phyloP scores from a whole-genome alignment of 2,329 filamentous ascomycete genomes.

The Nemania serpens region DNA sequence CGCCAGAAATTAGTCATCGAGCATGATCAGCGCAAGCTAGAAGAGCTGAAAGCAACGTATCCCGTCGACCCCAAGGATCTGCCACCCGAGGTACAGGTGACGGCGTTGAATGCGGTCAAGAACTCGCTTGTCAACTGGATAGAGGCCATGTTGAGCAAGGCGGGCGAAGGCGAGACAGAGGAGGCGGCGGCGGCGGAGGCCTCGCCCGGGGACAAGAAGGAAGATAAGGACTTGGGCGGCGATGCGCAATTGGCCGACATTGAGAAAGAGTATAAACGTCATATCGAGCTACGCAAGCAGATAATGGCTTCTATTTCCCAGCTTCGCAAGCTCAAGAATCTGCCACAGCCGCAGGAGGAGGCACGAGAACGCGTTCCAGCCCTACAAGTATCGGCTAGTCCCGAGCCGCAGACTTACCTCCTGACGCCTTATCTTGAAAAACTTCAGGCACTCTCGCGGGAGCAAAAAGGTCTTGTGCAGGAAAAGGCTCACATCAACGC shows the following conservation, averaged over 20 bases:
- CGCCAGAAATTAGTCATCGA: slow-evolving; percentile 61
- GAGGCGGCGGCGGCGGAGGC: slow-evolving; percentile 2
- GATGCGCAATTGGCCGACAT: slow-evolving; percentile 52
- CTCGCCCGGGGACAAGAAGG: slow-evolving; percentile 30
- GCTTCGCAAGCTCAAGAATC: slow-evolving; percentile 23
- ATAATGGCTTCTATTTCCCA: slow-evolving; percentile 50
- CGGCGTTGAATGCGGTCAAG: slow-evolving; percentile 60
- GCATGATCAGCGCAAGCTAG: slow-evolving; percentile 60
- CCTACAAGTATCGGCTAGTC: slow-evolving; percentile 7
- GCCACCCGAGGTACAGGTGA: slow-evolving; percentile 48
- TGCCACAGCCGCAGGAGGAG: not conserved
- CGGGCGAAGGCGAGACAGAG: slow-evolving; percentile 44
- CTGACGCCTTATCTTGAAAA: slow-evolving; percentile 61
- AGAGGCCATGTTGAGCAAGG: slow-evolving; percentile 63
- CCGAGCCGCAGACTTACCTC: slow-evolving; percentile 47
- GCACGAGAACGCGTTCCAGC: slow-evolving; percentile 2
- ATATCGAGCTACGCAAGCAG: slow-evolving; percentile 54
- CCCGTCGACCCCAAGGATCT: slow-evolving; percentile 45
- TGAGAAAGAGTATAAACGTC: slow-evolving; percentile 58
- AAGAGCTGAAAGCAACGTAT: slow-evolving; percentile 50
- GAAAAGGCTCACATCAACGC: slow-evolving; percentile 63
- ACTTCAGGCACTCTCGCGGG: slow-evolving; percentile 56
- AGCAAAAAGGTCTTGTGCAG: slow-evolving; percentile 61
- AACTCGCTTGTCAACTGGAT: slow-evolving; percentile 69
- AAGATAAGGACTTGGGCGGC: slow-evolving; percentile 39